Evolutionary conservation across 2,329 filamentous ascomycete genomes (phyloP), one percentile per base, ranked within the genome.

Genomic region (Cercospora sesami): DNA sequence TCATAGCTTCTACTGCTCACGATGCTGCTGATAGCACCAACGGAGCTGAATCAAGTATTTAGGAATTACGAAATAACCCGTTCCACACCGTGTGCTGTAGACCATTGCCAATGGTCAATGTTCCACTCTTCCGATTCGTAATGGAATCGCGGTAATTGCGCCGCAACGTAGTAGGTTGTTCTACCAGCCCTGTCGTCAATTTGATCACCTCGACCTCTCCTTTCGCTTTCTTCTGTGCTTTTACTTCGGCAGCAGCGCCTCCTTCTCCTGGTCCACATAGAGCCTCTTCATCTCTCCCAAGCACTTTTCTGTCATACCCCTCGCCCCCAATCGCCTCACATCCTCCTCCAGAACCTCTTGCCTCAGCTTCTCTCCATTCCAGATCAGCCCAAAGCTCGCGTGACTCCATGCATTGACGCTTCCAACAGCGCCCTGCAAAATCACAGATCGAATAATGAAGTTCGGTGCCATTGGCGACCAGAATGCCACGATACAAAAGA

Each of bases 321-420:
- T 31, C 26, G 53, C 53, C 0, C 53, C 53, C 28, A 58, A 30
- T 9, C 14, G 7, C 53, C 26, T 30, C 26, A 58, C 53, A 31
- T 58, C 53, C 53, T 58, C 53, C 26, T 21, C 53, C 28, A 58
- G 5, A 9, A 58, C 26, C 53, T 58, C 53, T n/a, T 58, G 26
- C 53, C 30, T 58, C 26, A 58, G 7, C 59, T 61, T 61, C 21
- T 61, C 59, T 26, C 33, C 59, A 16, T 28, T 39, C 59, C 59
- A 61, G 33, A 42, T 61, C 59, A 61, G 8, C 0, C 33, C 59
- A 1, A 42, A 61, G 59, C 33, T 45, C 36, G 39, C 23, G 10
- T 61, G 59, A 33, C 30, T 42, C 59, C 59, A 61, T 9, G 59
- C 59, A 45, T 61, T 61, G 10, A 48, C 59, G 23, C 59, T 61